phyloP scores from a whole-genome alignment of 2,329 filamentous ascomycete species.

The Monosporascus sp. region DNA sequence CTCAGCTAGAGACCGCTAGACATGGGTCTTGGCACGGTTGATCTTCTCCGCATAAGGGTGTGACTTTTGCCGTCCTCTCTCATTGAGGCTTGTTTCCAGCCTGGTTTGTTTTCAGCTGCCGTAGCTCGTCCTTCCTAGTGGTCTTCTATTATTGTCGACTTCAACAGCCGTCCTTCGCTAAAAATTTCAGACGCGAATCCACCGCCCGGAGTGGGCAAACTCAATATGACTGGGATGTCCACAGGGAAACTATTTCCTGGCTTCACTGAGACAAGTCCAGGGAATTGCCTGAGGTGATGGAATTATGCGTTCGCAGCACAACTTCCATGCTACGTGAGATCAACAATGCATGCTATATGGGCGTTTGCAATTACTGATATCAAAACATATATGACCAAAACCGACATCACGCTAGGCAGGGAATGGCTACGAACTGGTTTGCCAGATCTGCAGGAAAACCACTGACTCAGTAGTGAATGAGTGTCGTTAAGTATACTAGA shows the following conservation, averaged over 20 bases:
- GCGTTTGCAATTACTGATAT: not conserved
- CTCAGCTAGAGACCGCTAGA: too few species aligned
- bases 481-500: too few species aligned
- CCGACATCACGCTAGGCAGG: too few species aligned
- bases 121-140: too few species aligned
- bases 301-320: slow-evolving; percentile 13
- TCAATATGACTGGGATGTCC: slow-evolving; percentile 11
- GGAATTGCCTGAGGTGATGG: slow-evolving; percentile 14
- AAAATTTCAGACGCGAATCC: not conserved
- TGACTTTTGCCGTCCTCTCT: too few species aligned
- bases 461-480: too few species aligned
- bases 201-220: slow-evolving; percentile 6
- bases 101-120: too few species aligned
- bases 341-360: not conserved
- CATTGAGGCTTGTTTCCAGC: too few species aligned
- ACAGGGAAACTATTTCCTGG: slow-evolving; percentile 11
- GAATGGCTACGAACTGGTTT: too few species aligned
- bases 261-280: slow-evolving; percentile 16
- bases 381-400: not conserved
- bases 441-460: too few species aligned
- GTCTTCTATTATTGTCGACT: not conserved
- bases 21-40: too few species aligned
- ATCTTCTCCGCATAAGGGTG: too few species aligned
- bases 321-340: slow-evolving; percentile 14
- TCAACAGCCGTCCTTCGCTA: not conserved